Evolutionary conservation across 148 eudicot genomes (phyloP).

Genomic region (Nepenthes mirabilis): DNA sequence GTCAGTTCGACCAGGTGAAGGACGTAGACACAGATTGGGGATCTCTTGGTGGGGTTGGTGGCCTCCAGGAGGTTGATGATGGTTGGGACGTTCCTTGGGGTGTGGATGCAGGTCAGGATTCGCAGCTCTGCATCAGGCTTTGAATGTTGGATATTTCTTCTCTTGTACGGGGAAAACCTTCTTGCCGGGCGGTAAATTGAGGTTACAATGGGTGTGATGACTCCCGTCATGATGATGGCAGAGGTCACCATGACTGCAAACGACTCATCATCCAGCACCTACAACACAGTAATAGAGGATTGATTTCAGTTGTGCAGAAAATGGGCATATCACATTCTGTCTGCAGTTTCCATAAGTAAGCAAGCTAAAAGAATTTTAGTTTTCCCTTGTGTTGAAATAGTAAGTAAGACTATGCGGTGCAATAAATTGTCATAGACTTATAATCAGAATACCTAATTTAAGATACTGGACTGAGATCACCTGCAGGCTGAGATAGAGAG

Average conservation of each 20-base stretch:
- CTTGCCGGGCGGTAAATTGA: constrained; percentile 59
- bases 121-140: constrained; percentile 60
- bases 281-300: neutral
- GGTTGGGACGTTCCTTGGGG: constrained; percentile 57
- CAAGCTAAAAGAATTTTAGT: neutral
- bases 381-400: neutral
- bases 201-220: constrained; percentile 48
- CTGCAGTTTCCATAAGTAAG: neutral
- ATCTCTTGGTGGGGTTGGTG: constrained; percentile 39
- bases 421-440: too few relatives aligned
- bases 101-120: constrained; percentile 56
- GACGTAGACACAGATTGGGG: constrained; percentile 41
- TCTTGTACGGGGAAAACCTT: constrained; percentile 45
- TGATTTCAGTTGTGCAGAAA: neutral
- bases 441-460: too few relatives aligned
- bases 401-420: too few relatives aligned
- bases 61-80: constrained; percentile 72
- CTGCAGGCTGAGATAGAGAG: too few relatives aligned
- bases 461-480: too few relatives aligned
- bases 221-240: constrained; percentile 28
- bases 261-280: constrained; percentile 64
- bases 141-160: constrained; percentile 55
- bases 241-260: constrained; percentile 75
- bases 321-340: neutral
- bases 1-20: constrained; percentile 33